Conservation (phyloP, 306 rosid species). For the Hippophae rhamnoides region DNA sequence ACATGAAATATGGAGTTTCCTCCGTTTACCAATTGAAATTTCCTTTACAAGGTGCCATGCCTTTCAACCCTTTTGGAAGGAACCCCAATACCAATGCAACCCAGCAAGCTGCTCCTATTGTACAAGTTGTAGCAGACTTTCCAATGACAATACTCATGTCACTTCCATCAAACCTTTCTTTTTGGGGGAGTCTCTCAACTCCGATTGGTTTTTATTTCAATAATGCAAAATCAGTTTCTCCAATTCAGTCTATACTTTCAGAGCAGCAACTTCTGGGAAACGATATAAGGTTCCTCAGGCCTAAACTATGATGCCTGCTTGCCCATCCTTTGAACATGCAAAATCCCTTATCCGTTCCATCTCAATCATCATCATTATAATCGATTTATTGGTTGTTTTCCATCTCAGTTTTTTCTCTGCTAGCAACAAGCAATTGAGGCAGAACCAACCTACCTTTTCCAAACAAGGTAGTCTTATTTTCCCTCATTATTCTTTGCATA, state of each 20-base stretch:
- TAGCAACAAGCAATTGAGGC: conserved; percentile 13
- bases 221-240: no score
- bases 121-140: no score
- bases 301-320: conserved; percentile 44
- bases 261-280: conserved; percentile 49
- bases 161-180: no score
- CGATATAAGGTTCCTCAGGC: conserved; percentile 43
- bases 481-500: background rate
- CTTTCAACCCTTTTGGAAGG: no score
- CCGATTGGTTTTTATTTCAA: no score
- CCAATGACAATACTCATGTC: no score
- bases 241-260: conserved; percentile 38
- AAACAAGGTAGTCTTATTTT: conserved; percentile 11
- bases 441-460: conserved; percentile 6
- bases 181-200: no score
- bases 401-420: conserved; percentile 15
- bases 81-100: no score
- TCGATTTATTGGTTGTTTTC: conserved; percentile 40
- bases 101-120: no score
- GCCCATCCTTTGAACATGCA: conserved; percentile 33
- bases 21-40: no score
- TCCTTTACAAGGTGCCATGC: no score
- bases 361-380: conserved; percentile 34
- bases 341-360: conserved; percentile 27
- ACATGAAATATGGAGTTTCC: no score